Base-by-base conservation (phyloP, 768 basidiomycete genomes). In the Russula griseocarnosa region DNA sequence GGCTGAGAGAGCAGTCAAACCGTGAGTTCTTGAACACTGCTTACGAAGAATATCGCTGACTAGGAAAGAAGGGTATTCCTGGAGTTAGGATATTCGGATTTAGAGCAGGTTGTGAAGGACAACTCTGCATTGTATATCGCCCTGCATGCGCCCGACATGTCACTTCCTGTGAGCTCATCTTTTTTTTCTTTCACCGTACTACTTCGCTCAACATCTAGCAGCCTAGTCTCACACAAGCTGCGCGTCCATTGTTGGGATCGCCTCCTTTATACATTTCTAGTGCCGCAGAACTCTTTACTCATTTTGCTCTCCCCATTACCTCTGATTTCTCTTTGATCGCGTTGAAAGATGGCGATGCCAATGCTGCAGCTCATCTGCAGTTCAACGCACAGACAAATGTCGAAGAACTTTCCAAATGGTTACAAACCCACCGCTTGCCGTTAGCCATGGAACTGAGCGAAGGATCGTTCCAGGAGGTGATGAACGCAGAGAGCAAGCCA, bases 391-490 rank as follows among this genome's bases (percentile, higher is more conserved):
- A 47, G 69, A 70, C 66, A 5, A 46, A 40, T 28, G 36, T 46
- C 16, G 28, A 16, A n/a, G 65, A 61, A 11, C 61, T 69, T 22
- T 26, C 52, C 16, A 32, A 55, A 44, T 95, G 90, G 87, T 76
- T 94, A 20, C 72, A 86, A 2, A 72, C 76, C 0, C 82, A 97
- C 73, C 85, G 87, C 34, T 82, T 93, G 26, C 92, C 93, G 0
- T 83, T 85, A 1, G 76, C 84, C 13, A 70, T 86, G 22, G 90
- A 96, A 73, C 83, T 98, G 51, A 85, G 83, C 22, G 82, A 86
- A 47, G 86, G 86, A 56, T 86, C 87, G 3, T 97, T 94, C 80
- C 86, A 90, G 67, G 81, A 80, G 13, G 83, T 97, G 49, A 95
- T 98, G 92, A 87, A 89, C 55, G 86, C 88, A 13, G 83, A 85